These are phyloP conservation scores for Biscogniauxia sp. DNA, from an alignment of 2,329 filamentous ascomycete species.

Conservation along the genomic window DNA sequence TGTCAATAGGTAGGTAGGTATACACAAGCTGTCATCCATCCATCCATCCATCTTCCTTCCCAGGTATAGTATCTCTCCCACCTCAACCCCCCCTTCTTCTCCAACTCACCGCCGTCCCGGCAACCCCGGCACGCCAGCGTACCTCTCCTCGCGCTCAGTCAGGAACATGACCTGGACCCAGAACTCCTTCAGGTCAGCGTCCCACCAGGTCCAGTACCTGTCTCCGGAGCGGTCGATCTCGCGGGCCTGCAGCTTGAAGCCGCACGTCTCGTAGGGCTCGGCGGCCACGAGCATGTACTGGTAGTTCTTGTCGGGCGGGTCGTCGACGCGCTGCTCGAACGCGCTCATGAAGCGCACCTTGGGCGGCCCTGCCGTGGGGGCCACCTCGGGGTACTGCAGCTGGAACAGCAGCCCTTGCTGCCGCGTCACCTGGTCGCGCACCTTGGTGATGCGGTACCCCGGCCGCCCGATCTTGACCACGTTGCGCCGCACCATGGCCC, in stretches of 20 bases:
- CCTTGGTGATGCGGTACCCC: conserved; percentile 97
- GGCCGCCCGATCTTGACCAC: conserved; percentile 93
- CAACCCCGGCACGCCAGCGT: conserved; percentile 62
- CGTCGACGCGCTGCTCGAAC: conserved; percentile 92
- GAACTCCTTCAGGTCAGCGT: conserved; percentile 93
- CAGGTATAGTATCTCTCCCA: background rate
- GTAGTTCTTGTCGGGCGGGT: conserved; percentile 84
- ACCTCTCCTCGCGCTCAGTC: conserved; percentile 94
- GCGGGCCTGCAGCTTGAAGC: conserved; percentile 89
- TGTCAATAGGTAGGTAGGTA: too few species aligned
- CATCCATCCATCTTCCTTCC: background rate
- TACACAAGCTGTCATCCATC: too few species aligned
- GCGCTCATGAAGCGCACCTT: conserved; percentile 97
- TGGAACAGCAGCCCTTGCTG: conserved; percentile 95
- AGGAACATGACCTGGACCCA: conserved; percentile 98
- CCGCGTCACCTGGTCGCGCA: conserved; percentile 80
- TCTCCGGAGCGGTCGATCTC: conserved; percentile 90
- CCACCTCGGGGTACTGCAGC: conserved; percentile 91
- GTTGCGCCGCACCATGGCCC: conserved; percentile 69
- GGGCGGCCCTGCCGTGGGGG: conserved; percentile 59
- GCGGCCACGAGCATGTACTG: conserved; percentile 95
- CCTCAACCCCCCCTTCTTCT: background rate
- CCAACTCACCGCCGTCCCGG: conserved; percentile 42
- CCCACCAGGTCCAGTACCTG: conserved; percentile 91
- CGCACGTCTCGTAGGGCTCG: conserved; percentile 97